Evolutionary conservation across 2,329 filamentous ascomycete species (phyloP).

Genomic region (Cladosporium sp.): DNA sequence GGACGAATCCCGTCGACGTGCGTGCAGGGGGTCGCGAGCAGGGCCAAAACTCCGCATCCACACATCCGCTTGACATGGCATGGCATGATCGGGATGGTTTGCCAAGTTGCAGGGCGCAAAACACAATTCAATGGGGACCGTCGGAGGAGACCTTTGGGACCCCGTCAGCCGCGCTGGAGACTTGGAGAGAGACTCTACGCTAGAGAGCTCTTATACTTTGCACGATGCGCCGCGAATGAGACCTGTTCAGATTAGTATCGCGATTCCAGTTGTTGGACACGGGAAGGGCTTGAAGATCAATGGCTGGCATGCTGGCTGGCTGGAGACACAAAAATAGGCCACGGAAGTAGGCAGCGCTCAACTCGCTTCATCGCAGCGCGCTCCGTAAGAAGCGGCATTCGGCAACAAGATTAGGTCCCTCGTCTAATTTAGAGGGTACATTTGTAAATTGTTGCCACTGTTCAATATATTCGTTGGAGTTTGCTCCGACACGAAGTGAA

Average conservation of each 20-base stretch:
- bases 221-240: not conserved
- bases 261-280: not conserved
- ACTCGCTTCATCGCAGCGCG: not conserved
- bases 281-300: not conserved
- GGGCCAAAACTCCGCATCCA: no score
- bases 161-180: not conserved
- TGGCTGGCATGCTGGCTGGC: not conserved
- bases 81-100: not conserved
- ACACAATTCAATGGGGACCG: not conserved
- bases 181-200: not conserved
- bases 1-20: not conserved
- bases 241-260: not conserved
- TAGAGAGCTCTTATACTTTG: conserved; percentile 7
- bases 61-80: no score
- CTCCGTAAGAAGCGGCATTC: not conserved
- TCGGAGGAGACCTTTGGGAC: not conserved
- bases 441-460: not conserved
- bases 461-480: not conserved
- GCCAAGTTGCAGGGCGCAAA: not conserved
- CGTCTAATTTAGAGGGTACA: not conserved
- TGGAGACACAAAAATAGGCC: not conserved
- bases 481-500: not conserved
- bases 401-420: not conserved
- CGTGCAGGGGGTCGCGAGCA: not conserved
- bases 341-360: not conserved